Conservation (phyloP, 192 early-diverging fungal species). For the Jimgerdemannia lactiflua region DNA sequence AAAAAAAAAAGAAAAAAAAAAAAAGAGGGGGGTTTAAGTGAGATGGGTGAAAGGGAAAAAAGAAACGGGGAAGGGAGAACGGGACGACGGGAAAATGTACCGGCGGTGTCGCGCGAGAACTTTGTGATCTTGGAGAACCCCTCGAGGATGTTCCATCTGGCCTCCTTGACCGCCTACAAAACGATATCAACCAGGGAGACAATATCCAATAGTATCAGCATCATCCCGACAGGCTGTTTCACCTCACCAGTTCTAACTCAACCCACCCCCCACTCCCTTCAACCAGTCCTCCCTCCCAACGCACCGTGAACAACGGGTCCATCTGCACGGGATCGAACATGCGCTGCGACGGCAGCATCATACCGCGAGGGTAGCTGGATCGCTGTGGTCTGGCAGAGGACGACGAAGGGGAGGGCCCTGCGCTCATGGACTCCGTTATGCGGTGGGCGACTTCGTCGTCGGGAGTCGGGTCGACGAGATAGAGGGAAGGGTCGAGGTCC, state of each 20-base stretch:
- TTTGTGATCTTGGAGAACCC: slow-evolving; percentile 72
- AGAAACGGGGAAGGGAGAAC: not conserved
- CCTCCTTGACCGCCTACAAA: slow-evolving; percentile 61
- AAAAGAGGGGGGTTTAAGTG: not conserved
- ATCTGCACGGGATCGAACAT: slow-evolving; percentile 28
- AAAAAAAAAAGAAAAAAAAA: not conserved
- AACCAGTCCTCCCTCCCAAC: not conserved
- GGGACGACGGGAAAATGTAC: slow-evolving; percentile 6
- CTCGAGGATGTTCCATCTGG: slow-evolving; percentile 73
- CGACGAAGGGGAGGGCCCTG: slow-evolving; percentile 11
- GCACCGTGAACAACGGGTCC: slow-evolving; percentile 38
- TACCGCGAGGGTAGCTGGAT: too few relatives aligned
- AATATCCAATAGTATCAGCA: too few relatives aligned
- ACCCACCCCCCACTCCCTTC: too few relatives aligned
- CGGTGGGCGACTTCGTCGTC: slow-evolving; percentile 32
- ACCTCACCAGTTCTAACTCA: too few relatives aligned
- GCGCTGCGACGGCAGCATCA: too few relatives aligned
- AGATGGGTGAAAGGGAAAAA: not conserved
- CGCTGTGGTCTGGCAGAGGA: slow-evolving; percentile 10
- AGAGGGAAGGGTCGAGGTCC: slow-evolving; percentile 42
- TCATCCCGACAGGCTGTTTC: too few relatives aligned
- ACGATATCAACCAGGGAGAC: too few relatives aligned
- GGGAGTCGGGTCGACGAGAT: slow-evolving; percentile 37
- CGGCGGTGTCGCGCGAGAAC: slow-evolving; percentile 65
- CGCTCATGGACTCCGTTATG: not conserved